These are phyloP conservation scores for Lineolata rhizophorae DNA, from an alignment of 495 filamentous ascomycete species.

Conservation along the genomic window DNA sequence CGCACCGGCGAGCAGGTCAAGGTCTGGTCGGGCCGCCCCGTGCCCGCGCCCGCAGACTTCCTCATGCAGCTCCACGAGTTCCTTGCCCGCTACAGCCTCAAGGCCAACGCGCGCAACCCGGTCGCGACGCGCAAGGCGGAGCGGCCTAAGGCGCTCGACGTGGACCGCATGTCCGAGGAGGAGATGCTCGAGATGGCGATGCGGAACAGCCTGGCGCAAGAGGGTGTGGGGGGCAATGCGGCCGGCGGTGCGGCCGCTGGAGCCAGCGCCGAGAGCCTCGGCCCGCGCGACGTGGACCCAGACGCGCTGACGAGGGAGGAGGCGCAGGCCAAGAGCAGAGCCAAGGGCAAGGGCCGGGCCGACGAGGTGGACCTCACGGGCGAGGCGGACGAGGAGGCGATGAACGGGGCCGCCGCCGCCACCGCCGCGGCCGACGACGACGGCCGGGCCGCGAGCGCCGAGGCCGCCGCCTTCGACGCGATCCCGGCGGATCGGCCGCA, in stretches of 20 bases:
- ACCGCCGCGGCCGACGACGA: too few relatives aligned
- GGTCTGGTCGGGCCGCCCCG: slow-evolving; percentile 71
- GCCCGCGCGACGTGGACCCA: slow-evolving; percentile 39
- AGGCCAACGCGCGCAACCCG: slow-evolving; percentile 71
- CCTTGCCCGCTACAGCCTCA: slow-evolving; percentile 81
- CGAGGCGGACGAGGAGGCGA: neutral
- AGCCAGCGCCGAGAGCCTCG: too few relatives aligned
- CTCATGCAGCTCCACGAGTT: slow-evolving; percentile 86
- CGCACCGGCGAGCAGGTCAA: slow-evolving; percentile 95
- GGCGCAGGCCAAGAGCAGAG: slow-evolving; percentile 28
- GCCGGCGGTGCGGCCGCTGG: slow-evolving; percentile 6
- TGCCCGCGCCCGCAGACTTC: slow-evolving; percentile 57
- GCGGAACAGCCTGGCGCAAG: slow-evolving; percentile 61
- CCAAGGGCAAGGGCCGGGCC: slow-evolving; percentile 35
- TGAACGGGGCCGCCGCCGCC: too few relatives aligned
- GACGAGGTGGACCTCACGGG: neutral
- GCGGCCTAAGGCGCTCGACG: slow-evolving; percentile 36
- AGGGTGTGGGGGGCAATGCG: too few relatives aligned
- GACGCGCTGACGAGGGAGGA: slow-evolving; percentile 54
- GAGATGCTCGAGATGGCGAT: slow-evolving; percentile 90
- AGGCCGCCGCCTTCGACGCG: slow-evolving; percentile 27
- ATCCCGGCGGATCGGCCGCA: slow-evolving; percentile 59
- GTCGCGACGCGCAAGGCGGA: slow-evolving; percentile 63
- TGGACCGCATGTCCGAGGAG: slow-evolving; percentile 84
- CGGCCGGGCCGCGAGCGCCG: slow-evolving; percentile 6